These are phyloP conservation scores for Herpetospermum pedunculosum DNA, from an alignment of 306 rosid genomes.

Conservation along the genomic window DNA sequence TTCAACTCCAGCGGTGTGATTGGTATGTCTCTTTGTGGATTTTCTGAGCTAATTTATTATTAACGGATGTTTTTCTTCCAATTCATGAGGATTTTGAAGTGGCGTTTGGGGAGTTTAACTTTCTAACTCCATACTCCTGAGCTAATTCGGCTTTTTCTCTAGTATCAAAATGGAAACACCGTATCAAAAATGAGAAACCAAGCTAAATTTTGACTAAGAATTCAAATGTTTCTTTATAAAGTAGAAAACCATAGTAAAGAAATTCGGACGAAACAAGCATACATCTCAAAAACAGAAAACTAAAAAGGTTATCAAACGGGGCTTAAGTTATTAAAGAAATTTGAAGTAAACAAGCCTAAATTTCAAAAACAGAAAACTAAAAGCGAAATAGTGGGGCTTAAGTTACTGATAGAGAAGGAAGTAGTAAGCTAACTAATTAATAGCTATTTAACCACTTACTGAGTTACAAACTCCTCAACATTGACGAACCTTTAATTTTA, in stretches of 20 bases:
- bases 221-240: no score
- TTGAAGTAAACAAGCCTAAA: no score
- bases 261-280: no score
- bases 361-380: no score
- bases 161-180: not conserved
- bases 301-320: no score
- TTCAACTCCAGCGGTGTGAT: slow-evolving; percentile 7
- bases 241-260: no score
- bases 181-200: no score
- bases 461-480: not conserved
- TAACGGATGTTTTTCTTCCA: not conserved
- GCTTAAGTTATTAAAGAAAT: no score
- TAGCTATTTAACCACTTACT: not conserved
- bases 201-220: no score
- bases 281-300: no score
- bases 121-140: not conserved
- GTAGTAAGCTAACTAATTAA: not conserved
- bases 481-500: not conserved
- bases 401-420: not conserved
- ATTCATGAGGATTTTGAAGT: not conserved
- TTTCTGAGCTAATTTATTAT: not conserved
- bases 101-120: not conserved
- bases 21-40: slow-evolving; percentile 14
- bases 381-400: no score
- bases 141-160: not conserved